phyloP scores from a whole-genome alignment of 1,139 yeast species.

The Yamadazyma membranifaciens region DNA sequence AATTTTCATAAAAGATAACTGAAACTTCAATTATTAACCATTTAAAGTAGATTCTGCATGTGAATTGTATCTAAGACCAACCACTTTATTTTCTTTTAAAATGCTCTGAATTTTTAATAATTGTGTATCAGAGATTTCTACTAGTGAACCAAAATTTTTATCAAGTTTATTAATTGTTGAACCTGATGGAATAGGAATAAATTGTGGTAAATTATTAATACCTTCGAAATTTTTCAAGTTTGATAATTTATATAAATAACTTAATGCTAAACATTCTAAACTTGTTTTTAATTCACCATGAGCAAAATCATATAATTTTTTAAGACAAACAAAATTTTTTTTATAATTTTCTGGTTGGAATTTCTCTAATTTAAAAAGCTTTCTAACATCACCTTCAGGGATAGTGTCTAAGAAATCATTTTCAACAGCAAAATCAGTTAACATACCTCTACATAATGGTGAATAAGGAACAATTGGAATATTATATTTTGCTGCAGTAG shows the following conservation, averaged over 20 bases:
- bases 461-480: conserved; percentile 75
- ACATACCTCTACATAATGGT: conserved; percentile 72
- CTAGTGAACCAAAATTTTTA: conserved; percentile 49
- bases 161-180: conserved; percentile 56
- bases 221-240: conserved; percentile 26
- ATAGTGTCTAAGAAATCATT: conserved; percentile 16
- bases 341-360: conserved; percentile 55
- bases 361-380: conserved; percentile 1
- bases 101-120: conserved; percentile 48
- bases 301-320: conserved; percentile 43
- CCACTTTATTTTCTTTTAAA: conserved; percentile 16
- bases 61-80: conserved; percentile 21
- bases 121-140: conserved; percentile 52
- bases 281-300: conserved; percentile 51
- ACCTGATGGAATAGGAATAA: conserved; percentile 79
- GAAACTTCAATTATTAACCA: conserved; percentile 17
- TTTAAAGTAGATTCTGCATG: conserved; percentile 47
- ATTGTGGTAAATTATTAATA: conserved; percentile 45
- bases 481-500: conserved; percentile 37
- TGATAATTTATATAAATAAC: conserved; percentile 59
- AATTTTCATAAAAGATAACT: conserved; percentile 17
- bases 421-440: conserved; percentile 58
- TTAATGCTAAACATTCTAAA: conserved; percentile 67
- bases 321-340: conserved; percentile 45
- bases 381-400: conserved; percentile 1